Base-by-base conservation (phyloP, 371 early-diverging fungal species). In the Mucor sp. region DNA sequence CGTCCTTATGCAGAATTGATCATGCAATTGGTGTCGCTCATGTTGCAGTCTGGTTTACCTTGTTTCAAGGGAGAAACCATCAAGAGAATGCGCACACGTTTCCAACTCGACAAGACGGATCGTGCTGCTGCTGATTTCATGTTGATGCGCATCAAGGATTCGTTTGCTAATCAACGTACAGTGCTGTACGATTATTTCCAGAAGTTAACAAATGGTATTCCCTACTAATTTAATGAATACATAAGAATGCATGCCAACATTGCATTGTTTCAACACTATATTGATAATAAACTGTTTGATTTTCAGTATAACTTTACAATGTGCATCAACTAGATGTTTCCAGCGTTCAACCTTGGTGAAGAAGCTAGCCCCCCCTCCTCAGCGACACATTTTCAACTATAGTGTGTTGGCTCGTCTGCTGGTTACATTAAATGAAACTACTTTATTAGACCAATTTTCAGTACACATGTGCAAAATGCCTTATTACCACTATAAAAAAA, bases 51-150 rank as follows among this genome's bases (percentile, higher is more conserved):
- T 15, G 97, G 98, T 2, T 80, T 99, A 57, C 99, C 99, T 0
- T 99, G 99, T 76, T 99, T 99, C 86, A 96, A 93, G 72, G 95
- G 93, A 57, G 87, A 84, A 59, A 97, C 99, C 0, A 85, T 99
- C 65, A 86, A 86, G 53, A 94, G 96, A 37, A 87, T 99, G 63
- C 81, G 94, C 5, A 80, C 86, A n/a, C 80, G 99, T 23, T 99
- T 99, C 87, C 95, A 95, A 74, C 79, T 94, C 3, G 97, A 99
- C 33, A 89, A 90, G 57, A 86, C 90, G 17, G 99, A 99, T 66
- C 87, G 94, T 27, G 89, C 88, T 14, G 99, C 99, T 1, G 99
- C 98, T 0, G 93, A 93, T 48, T 99, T 95, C 80, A 98, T 99
- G 93, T 76, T 91, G 53, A 89, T 89, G 63, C 85, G 95, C 65